Evolutionary conservation across 768 basidiomycete species (phyloP), one percentile per base, ranked within the genome.

Genomic region (Pisolithus orientalis): DNA sequence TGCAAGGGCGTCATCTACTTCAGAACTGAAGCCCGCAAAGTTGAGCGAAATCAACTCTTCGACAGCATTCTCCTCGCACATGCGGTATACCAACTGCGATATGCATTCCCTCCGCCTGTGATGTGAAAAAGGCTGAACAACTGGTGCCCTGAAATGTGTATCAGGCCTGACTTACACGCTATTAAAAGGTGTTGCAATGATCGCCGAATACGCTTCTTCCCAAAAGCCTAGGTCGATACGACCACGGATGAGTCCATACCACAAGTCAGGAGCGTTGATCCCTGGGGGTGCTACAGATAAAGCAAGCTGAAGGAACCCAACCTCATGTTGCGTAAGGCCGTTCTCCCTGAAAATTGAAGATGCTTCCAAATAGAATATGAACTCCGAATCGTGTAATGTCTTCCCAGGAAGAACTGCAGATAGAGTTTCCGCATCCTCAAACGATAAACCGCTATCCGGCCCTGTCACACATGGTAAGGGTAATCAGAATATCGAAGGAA

Each of bases 41-140:
- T 90, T 90, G 61, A 91, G 84, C 7, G 82, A 71, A 65, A 93
- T 82, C 11, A 98, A 75, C 56, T 78, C 78, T 47, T 86, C 85
- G 16, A 93, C 80, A 34, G 89, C 84, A 62, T 87, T 80, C 52
- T 85, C 84, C 65, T 96, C 93, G 65, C 95, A 97, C 90, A 97
- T 95, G 58, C 83, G 81, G 60, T 92, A 86, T 53, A 93, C 84
- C 47, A 99, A 75, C 55, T 88, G 85, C 46, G 83, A 82, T 25
- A 90, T 79, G 61, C 83, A 87, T 57, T 94, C 92, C 47, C 82
- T 81, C 72, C 85, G 89, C 62, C 94, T 96, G 66, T 37, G 43
- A 28, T 29, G 45, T 44, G 57, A 53, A 34, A 44, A 43, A 34
- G 53, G 47, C 59, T 48, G 17, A 56, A 45, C 47, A 38, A 37